These are phyloP conservation scores for Puccinia novopanici DNA, from an alignment of 1,284 basidiomycete genomes.

Conservation along the genomic window DNA sequence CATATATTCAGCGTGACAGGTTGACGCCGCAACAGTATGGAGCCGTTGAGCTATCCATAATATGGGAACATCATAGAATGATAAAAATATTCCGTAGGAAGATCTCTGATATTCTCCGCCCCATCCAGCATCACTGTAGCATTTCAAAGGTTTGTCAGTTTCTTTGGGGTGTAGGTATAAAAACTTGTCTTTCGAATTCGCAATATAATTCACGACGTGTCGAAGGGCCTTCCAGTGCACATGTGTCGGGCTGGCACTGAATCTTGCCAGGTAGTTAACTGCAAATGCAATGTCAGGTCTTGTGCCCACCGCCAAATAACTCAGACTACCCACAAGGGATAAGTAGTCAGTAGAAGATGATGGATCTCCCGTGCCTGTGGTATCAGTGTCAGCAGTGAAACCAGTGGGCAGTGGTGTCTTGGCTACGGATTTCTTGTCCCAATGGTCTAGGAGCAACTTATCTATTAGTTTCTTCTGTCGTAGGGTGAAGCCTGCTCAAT, in stretches of 20 bases:
- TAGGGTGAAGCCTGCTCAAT: neutral
- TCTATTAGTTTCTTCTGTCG: neutral
- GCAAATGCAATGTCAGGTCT: neutral
- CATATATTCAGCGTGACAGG: no score
- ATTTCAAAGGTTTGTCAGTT: neutral
- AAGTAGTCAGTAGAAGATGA: no score
- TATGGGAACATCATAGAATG: neutral
- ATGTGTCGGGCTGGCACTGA: neutral
- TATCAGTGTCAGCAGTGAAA: neutral
- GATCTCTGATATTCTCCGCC: constrained; percentile 1
- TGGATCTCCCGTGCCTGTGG: neutral
- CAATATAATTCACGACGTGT: neutral
- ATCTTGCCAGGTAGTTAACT: neutral
- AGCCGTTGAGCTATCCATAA: neutral
- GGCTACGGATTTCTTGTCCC: neutral
- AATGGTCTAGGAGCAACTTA: neutral
- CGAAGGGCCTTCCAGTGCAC: neutral
- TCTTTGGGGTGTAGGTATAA: neutral
- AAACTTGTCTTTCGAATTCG: neutral
- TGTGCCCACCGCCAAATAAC: no score
- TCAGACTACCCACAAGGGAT: no score
- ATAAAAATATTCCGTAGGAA: neutral
- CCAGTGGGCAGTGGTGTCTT: neutral
- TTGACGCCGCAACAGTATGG: no score
- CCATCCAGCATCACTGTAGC: constrained; percentile 11